These are phyloP conservation scores for Aspergillus candidus DNA, from an alignment of 2,329 filamentous ascomycete species.

Conservation along the genomic window DNA sequence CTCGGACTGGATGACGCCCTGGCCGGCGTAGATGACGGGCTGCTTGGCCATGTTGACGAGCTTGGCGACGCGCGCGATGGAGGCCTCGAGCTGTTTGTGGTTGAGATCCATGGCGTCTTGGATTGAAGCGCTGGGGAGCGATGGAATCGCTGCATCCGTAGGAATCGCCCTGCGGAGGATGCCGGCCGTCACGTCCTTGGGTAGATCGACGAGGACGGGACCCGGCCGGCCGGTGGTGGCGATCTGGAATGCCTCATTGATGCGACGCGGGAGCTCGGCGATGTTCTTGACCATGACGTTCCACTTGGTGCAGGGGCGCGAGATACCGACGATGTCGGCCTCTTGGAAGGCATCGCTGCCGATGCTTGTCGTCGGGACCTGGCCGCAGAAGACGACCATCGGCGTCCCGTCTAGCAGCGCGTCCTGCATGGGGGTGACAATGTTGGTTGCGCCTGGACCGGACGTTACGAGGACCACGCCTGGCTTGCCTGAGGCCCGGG, in stretches of 20 bases:
- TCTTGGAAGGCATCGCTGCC: conserved; percentile 94
- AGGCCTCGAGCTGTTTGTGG: conserved; percentile 60
- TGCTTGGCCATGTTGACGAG: conserved; percentile 83
- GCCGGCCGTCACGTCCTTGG: conserved; percentile 79
- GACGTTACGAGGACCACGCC: conserved; percentile 93
- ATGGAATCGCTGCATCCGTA: conserved; percentile 42
- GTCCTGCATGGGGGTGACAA: conserved; percentile 89
- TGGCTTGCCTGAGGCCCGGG: conserved; percentile 79
- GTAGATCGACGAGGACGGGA: conserved; percentile 85
- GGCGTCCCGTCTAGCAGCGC: conserved; percentile 88
- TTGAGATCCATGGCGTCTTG: conserved; percentile 56
- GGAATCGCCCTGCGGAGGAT: conserved; percentile 64
- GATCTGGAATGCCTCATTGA: conserved; percentile 95
- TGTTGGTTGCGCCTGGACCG: conserved; percentile 88
- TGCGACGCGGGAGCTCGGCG: conserved; percentile 77
- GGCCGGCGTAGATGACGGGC: conserved; percentile 85
- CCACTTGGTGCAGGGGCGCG: conserved; percentile 91
- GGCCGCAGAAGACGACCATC: conserved; percentile 85
- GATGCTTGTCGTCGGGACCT: conserved; percentile 79
- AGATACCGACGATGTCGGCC: conserved; percentile 84
- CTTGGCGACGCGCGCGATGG: conserved; percentile 72
- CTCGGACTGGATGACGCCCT: conserved; percentile 69
- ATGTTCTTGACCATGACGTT: conserved; percentile 93
- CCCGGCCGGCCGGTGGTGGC: conserved; percentile 85
- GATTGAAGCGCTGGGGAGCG: conserved; percentile 50